A percentile compares a stretch with the other conserved stretches of the same genome.
These are phyloP conservation scores for Penicillium crystallinum DNA, from an alignment of 495 filamentous ascomycete species.

Conservation along the genomic window DNA sequence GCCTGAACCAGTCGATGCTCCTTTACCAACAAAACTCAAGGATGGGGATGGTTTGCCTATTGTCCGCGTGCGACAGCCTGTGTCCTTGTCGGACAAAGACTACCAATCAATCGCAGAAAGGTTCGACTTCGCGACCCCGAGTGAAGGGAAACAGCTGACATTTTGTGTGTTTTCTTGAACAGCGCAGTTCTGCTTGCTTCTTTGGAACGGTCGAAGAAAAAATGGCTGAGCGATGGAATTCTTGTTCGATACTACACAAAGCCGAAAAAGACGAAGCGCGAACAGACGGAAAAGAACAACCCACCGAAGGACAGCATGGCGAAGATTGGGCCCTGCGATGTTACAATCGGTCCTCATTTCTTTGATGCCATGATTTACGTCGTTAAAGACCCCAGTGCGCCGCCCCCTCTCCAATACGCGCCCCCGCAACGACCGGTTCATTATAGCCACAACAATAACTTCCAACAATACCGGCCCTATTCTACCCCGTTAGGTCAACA, in stretches of 20 bases:
- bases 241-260: conserved; percentile 95
- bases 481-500: conserved; percentile 40
- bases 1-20: conserved; percentile 43
- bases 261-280: conserved; percentile 73
- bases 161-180: conserved; percentile 1
- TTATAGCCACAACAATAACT: conserved; percentile 59
- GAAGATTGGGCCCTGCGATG: conserved; percentile 71
- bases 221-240: conserved; percentile 84
- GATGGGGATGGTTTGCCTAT: conserved; percentile 72
- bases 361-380: conserved; percentile 84
- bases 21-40: conserved; percentile 57
- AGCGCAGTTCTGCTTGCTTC: conserved; percentile 84
- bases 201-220: conserved; percentile 74
- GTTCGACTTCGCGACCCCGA: conserved; percentile 34
- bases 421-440: conserved; percentile 57
- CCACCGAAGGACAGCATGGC: conserved; percentile 83
- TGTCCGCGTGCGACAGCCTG: conserved; percentile 60
- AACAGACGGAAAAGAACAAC: conserved; percentile 65
- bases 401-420: conserved; percentile 42
- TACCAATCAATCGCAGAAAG: conserved; percentile 84
- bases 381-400: conserved; percentile 65
- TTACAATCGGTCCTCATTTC: conserved; percentile 85
- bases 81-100: conserved; percentile 57
- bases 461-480: conserved; percentile 46
- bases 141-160: conserved; percentile 12